Conservation (phyloP, 306 rosid genomes). For the Geum urbanum region DNA sequence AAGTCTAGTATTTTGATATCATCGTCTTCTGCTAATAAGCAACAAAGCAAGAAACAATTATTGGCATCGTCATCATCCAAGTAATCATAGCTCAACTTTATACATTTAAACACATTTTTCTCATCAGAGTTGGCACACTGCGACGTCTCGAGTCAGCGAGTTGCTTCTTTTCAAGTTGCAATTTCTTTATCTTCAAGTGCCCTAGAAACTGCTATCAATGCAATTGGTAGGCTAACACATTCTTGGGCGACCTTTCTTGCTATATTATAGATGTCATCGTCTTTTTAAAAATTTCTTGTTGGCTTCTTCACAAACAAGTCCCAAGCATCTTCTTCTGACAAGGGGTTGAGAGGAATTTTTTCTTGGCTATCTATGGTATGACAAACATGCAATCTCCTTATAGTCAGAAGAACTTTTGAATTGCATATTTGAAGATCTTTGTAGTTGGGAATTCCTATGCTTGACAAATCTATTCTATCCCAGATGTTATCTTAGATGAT, state of each 20-base stretch:
- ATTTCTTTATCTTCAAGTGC: conserved; percentile 25
- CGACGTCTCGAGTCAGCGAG: not conserved
- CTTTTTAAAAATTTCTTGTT: not conserved
- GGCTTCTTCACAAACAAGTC: not conserved
- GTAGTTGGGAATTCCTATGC: conserved; percentile 9
- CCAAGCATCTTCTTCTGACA: conserved; percentile 16
- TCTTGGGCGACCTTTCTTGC: conserved; percentile 19
- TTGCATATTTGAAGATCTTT: not conserved
- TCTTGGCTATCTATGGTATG: not conserved
- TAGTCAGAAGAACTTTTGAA: conserved; percentile 23
- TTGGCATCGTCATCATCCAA: not conserved
- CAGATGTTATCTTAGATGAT: no score
- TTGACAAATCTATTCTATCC: not conserved
- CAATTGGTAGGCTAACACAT: conserved; percentile 26
- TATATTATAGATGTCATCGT: not conserved
- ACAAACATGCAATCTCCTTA: not conserved
- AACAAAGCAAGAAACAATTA: conserved; percentile 16
- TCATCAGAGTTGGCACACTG: not conserved
- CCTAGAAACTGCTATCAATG: conserved; percentile 19
- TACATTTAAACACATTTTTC: not conserved
- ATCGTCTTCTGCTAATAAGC: conserved; percentile 21
- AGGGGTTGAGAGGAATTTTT: not conserved
- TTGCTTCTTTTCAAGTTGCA: conserved; percentile 13
- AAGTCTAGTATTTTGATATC: not conserved
- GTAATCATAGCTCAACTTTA: conserved; percentile 25